These are phyloP conservation scores for Teunomyces pallodes DNA, from an alignment of 805 yeast species.

Conservation along the genomic window DNA sequence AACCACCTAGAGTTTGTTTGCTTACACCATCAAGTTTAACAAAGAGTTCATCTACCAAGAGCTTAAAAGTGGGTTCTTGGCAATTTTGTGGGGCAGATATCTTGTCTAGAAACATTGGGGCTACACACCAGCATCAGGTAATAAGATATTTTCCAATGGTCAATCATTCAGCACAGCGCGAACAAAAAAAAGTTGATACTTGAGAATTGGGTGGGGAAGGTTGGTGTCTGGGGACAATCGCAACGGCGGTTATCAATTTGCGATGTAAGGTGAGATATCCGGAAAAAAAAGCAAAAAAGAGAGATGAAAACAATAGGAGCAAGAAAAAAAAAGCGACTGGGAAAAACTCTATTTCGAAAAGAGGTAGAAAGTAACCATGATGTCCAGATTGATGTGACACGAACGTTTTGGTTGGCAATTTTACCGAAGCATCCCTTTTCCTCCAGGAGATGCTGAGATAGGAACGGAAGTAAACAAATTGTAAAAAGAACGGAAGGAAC, in stretches of 20 bases:
- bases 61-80: constrained; percentile 39
- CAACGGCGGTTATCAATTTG: not conserved
- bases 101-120: not conserved
- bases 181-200: not conserved
- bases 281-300: not conserved
- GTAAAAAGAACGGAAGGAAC: no score
- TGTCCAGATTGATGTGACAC: no score
- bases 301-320: not conserved
- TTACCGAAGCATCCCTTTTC: no score
- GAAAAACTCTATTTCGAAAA: no score
- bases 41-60: constrained; percentile 42
- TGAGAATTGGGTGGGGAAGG: not conserved
- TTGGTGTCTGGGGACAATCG: not conserved
- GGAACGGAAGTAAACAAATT: no score
- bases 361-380: no score
- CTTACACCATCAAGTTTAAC: constrained; percentile 36
- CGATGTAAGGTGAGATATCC: not conserved
- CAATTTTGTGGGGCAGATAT: constrained; percentile 30
- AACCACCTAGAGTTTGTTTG: constrained; percentile 23
- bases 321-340: not conserved
- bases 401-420: no score
- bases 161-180: not conserved
- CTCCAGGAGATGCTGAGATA: no score
- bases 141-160: no score
- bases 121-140: no score